Conservation (phyloP, 495 filamentous ascomycete species). For the Tuber melanosporum region DNA sequence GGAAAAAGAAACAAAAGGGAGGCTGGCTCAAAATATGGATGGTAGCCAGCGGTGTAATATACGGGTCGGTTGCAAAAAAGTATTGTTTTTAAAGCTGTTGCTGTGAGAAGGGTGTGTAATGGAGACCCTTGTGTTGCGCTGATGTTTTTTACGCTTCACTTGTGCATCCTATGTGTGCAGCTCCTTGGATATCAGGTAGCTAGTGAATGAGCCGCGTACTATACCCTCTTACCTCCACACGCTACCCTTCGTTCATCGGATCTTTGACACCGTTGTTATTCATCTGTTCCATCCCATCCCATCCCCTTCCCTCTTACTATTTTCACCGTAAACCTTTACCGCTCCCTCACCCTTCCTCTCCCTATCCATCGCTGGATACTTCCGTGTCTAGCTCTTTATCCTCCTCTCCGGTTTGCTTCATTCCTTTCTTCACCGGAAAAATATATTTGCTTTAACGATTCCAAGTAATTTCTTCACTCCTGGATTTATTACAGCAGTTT, state of each 20-base stretch:
- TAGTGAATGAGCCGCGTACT: slow-evolving; percentile 4
- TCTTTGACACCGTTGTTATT: neutral
- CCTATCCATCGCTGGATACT: neutral
- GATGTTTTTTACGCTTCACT: slow-evolving; percentile 7
- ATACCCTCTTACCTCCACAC: slow-evolving; percentile 2
- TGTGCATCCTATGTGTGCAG: neutral
- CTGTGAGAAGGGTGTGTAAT: neutral
- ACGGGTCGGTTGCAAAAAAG: neutral
- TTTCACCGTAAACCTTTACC: neutral
- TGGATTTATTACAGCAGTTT: neutral
- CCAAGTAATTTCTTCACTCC: neutral
- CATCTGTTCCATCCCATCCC: neutral
- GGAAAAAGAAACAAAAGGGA: slow-evolving; percentile 41
- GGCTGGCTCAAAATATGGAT: slow-evolving; percentile 41
- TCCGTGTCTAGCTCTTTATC: neutral
- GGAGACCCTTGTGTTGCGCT: slow-evolving; percentile 9
- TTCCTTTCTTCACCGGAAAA: neutral
- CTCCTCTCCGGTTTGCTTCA: neutral
- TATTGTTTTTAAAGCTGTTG: slow-evolving; percentile 2
- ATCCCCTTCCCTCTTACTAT: neutral
- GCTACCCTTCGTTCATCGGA: neutral
- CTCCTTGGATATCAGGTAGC: neutral
- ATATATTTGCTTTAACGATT: neutral
- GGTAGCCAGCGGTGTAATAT: slow-evolving; percentile 20
- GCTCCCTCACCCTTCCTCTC: neutral